Base-by-base conservation (phyloP, 768 basidiomycete genomes). In the Russula brevipes region DNA sequence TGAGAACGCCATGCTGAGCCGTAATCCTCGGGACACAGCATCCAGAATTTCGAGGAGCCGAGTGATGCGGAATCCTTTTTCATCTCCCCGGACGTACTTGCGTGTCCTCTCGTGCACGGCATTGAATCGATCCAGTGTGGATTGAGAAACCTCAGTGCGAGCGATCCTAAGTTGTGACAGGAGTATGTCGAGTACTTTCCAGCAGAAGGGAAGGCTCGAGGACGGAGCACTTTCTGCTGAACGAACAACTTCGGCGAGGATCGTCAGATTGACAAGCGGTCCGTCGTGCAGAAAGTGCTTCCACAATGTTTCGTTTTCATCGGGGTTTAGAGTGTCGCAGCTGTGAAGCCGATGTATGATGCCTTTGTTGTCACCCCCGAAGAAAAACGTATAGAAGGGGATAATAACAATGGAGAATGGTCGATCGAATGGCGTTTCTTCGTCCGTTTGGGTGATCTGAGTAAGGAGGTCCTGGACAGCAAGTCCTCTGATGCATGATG, bases 121-220 rank as follows among this genome's bases (percentile, higher is more conserved):
- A 8, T 63, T 24, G 45, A 63, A 63, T 2, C 31, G 9, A 4
- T 4, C 16, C 30, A 39, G 51, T 24, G 52, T 19, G 2, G 31
- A 16, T 0, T 38, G 17, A 3, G 51, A 46, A 16, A 47, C 44
- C 3, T 47, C 44, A 4, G 38, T 36, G 36, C 19, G 44, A 30
- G 52, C 8, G 1, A 58, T 54, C n/a, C 19, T 30, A 30, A 63
- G 57, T 11, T 39, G 36, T 19, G 35, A 58, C 44, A 52, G 17
- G 36, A 63, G 61, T 10, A 57, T 24, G 36, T 63, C 51, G 44
- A 63, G 51, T 14, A 51, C 36, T 16, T 16, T 52, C 61, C 61
- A 63, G 30, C 57, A 63, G 30, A 63, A 31, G 5, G 61, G 46
- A 35, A 63, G 61, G 30, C 14, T 35, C 4, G n/a, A 47, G 4